Evolutionary conservation across 768 basidiomycete species (phyloP).

Genomic region (Artomyces pyxidatus): DNA sequence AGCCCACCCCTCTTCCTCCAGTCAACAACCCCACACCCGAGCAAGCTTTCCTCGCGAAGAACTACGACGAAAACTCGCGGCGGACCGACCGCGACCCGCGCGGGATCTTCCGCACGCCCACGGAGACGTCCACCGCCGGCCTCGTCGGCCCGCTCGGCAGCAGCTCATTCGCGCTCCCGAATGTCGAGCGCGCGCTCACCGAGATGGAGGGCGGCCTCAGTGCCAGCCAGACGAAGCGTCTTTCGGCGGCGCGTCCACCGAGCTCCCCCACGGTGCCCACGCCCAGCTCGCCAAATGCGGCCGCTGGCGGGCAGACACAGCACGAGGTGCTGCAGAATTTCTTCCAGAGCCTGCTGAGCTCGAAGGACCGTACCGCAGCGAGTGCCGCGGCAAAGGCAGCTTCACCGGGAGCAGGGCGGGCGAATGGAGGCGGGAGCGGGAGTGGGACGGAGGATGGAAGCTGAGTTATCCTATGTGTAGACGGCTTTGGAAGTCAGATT

Average conservation of each 20-base stretch:
- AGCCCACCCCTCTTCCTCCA: conserved; percentile 62
- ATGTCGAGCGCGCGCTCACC: conserved; percentile 77
- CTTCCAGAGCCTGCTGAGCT: conserved; percentile 74
- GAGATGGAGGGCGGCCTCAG: conserved; percentile 73
- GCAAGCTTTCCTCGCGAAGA: conserved; percentile 83
- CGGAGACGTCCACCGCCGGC: conserved; percentile 56
- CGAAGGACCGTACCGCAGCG: conserved; percentile 46
- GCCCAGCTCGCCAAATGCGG: conserved; percentile 24
- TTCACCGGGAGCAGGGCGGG: conserved; percentile 7
- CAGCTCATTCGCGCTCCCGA: conserved; percentile 78
- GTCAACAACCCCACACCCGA: conserved; percentile 82
- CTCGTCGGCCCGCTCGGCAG: conserved; percentile 92
- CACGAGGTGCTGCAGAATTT: conserved; percentile 84
- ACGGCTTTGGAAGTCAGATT: too few species aligned
- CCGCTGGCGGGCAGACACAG: conserved; percentile 56
- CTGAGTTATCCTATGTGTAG: not conserved
- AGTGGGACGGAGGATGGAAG: conserved; percentile 2
- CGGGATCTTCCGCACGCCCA: conserved; percentile 74
- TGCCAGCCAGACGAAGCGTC: conserved; percentile 18
- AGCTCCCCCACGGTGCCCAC: conserved; percentile 21
- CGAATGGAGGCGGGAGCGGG: conserved; percentile 1
- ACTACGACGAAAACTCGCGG: conserved; percentile 88
- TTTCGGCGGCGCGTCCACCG: conserved; percentile 19
- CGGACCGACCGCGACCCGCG: conserved; percentile 88
- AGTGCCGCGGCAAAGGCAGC: conserved; percentile 25